Evolutionary conservation across 768 basidiomycete genomes (phyloP), one percentile per base, ranked within the genome.

Genomic region (Leccinum subgranulosum): DNA sequence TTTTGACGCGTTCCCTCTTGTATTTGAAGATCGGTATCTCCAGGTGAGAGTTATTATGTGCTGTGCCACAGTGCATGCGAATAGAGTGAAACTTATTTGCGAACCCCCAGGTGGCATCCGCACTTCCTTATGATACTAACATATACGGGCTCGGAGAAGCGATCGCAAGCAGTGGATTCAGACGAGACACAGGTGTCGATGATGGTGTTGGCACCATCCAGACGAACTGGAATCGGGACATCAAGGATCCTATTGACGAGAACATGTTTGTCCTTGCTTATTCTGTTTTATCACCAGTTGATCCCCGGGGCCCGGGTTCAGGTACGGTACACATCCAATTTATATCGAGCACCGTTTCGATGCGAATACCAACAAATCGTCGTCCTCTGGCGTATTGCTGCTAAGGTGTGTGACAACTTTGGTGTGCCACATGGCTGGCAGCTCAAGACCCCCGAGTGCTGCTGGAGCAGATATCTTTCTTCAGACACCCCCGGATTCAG

Each of bases 141-240:
- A 80, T 92, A 48, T 91, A 90, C 59, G 90, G 90, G 0, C 73
- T 92, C 27, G 89, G 90, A 4, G 88, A 93, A 68, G 83, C 82
- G 3, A 73, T 87, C 11, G 79, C 86, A 3, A 84, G 82, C 69
- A 85, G 84, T 56, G 87, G 87, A 4, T 84, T 87, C 67, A 74
- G 87, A 34, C 76, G 87, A 33, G 79, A 84, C 54, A 75, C 86
- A 21, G 80, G 79, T 25, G 72, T 73, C 10, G 67, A 77, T 56
- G 81, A 79, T n/a, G 73, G 73, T 5, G 58, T 49, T 33, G 85
- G 84, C 1, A 84, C 84, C 1, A 72, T 88, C 17, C 86, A 87
- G 64, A 84, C 84, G 9, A 74, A 83, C 72, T 88, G 87, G 87
- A 82, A 81, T 17, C 74, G 85, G 15, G 85, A 86, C 62, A 73